These are phyloP conservation scores for Fusarium buxicola DNA, from an alignment of 2,329 filamentous ascomycete genomes.

Conservation along the genomic window DNA sequence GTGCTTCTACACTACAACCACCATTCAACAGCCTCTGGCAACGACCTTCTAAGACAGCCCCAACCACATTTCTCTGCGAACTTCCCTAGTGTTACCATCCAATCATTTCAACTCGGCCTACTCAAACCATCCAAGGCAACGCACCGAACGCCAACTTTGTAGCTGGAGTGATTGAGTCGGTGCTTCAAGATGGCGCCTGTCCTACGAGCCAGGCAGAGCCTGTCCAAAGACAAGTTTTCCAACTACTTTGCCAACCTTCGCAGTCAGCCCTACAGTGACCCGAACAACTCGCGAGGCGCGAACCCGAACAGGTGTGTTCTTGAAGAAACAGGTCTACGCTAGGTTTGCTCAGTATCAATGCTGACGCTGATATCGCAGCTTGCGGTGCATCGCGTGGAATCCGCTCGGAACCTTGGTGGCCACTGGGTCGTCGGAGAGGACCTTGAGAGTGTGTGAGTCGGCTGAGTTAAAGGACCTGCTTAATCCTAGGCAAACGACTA, in stretches of 20 bases:
- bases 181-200: conserved; percentile 54
- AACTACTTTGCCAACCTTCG: conserved; percentile 74
- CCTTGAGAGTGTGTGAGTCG: conserved; percentile 76
- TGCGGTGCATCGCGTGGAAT: conserved; percentile 90
- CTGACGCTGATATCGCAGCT: conserved; percentile 56
- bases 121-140: background rate
- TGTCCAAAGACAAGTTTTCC: conserved; percentile 78
- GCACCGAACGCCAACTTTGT: conserved; percentile 5
- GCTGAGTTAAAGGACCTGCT: background rate
- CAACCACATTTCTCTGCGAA: background rate
- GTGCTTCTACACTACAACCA: conserved; percentile 18
- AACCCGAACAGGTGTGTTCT: conserved; percentile 67
- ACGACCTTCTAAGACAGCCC: conserved; percentile 8
- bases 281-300: conserved; percentile 63
- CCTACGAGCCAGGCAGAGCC: conserved; percentile 61
- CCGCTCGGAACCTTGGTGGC: conserved; percentile 85
- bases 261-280: conserved; percentile 77
- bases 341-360: conserved; percentile 2
- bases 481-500: background rate
- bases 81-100: background rate
- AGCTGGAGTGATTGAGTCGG: background rate
- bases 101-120: too few relatives aligned
- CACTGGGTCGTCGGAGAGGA: conserved; percentile 78
- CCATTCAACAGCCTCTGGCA: conserved; percentile 20
- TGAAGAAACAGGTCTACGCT: conserved; percentile 21